Conservation (phyloP, 176 grass and related monocot species). For the Chrysopogon serrulatus region DNA sequence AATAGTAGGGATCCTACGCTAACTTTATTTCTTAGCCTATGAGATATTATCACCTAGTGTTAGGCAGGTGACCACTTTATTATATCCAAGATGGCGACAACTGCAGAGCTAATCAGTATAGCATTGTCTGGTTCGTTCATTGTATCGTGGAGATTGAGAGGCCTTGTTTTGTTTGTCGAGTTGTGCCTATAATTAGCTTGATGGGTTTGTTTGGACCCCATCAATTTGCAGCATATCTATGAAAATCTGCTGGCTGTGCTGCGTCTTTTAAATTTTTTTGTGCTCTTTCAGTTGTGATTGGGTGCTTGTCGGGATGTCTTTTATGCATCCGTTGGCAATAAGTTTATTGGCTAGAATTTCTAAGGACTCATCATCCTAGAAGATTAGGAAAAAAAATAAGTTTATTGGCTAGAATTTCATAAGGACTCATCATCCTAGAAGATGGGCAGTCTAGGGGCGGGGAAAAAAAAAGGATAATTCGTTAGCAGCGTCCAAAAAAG, state of each 20-base stretch:
- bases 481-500: no score
- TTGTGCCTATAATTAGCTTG: constrained; percentile 19
- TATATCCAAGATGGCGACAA: constrained; percentile 38
- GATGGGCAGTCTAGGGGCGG: no score
- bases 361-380: background rate
- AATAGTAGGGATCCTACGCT: constrained; percentile 17
- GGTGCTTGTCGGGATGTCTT: constrained; percentile 7
- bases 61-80: constrained; percentile 26
- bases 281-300: constrained; percentile 1
- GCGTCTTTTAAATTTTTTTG: background rate
- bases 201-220: constrained; percentile 18
- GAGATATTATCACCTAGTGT: constrained; percentile 40
- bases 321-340: background rate
- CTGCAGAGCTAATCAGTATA: constrained; percentile 43
- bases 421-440: no score
- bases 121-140: constrained; percentile 29
- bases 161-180: constrained; percentile 45
- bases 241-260: constrained; percentile 8
- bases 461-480: no score
- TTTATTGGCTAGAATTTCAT: no score
- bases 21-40: constrained; percentile 32
- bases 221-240: constrained; percentile 36
- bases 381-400: background rate
- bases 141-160: constrained; percentile 24
- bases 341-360: background rate